Conservation (phyloP, 495 filamentous ascomycete genomes). For the Xylaria castorea region DNA sequence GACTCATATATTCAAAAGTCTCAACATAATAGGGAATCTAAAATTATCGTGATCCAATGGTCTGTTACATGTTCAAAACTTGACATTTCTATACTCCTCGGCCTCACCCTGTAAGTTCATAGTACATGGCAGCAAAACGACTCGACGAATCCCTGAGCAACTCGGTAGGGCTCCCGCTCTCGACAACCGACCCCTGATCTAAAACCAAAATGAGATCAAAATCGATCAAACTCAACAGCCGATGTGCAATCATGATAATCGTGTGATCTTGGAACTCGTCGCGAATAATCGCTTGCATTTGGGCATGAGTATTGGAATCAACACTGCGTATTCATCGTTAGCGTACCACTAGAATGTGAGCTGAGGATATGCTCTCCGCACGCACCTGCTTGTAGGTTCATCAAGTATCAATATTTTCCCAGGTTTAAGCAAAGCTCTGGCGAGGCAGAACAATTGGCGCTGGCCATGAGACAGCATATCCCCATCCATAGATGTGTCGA, state of each 20-base stretch:
- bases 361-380: background rate
- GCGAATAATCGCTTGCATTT: constrained; percentile 64
- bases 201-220: constrained; percentile 33
- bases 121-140: constrained; percentile 10
- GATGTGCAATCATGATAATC: constrained; percentile 64
- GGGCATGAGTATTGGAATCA: constrained; percentile 61
- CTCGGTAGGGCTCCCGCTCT: constrained; percentile 9
- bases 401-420: constrained; percentile 53
- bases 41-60: background rate
- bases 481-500: constrained; percentile 42
- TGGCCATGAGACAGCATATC: constrained; percentile 55
- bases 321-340: constrained; percentile 35
- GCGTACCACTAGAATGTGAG: background rate
- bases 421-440: constrained; percentile 37
- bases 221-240: constrained; percentile 63
- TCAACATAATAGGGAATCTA: no score
- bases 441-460: constrained; percentile 56
- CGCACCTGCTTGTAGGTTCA: constrained; percentile 44
- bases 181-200: constrained; percentile 17
- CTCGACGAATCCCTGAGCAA: constrained; percentile 1
- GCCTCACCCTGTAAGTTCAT: background rate
- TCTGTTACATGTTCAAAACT: background rate
- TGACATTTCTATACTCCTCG: background rate
- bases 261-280: constrained; percentile 61
- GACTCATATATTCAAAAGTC: no score